A percentile compares a stretch with the other conserved stretches of the same genome.
phyloP scores from a whole-genome alignment of 2,329 filamentous ascomycete species.

The Claviceps arundinis region DNA sequence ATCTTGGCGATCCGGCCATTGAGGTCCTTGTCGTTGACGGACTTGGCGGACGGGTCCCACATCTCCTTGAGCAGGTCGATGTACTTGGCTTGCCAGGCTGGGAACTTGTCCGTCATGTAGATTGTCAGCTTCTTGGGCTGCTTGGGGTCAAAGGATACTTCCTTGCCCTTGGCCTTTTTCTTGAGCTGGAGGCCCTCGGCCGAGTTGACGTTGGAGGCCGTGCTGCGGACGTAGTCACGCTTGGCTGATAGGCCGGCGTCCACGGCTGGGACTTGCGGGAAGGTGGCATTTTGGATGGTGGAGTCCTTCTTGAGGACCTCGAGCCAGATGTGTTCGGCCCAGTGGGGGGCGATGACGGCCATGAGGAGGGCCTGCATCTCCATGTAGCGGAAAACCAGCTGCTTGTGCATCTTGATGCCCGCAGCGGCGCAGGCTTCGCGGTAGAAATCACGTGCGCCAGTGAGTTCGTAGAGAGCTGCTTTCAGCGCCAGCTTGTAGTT shows the following conservation, averaged over 20 bases:
- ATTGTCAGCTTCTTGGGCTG: constrained; percentile 86
- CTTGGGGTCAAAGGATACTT: constrained; percentile 72
- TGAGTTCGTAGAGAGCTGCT: constrained; percentile 80
- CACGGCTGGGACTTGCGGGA: constrained; percentile 44
- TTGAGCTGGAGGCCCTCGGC: constrained; percentile 74
- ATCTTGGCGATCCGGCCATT: constrained; percentile 69
- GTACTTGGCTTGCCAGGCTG: constrained; percentile 84
- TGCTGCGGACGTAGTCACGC: constrained; percentile 66
- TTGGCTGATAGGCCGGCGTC: constrained; percentile 60
- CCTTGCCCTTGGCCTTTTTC: constrained; percentile 88
- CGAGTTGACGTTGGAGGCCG: constrained; percentile 62
- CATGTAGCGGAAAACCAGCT: constrained; percentile 66
- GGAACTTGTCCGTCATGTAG: constrained; percentile 67
- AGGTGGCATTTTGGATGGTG: constrained; percentile 62
- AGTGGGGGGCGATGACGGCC: constrained; percentile 79
- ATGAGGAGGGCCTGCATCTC: constrained; percentile 77
- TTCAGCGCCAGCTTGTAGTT: constrained; percentile 74
- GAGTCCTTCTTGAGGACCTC: constrained; percentile 69
- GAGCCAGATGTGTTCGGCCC: constrained; percentile 86
- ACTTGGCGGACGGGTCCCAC: constrained; percentile 48
- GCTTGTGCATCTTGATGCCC: constrained; percentile 75
- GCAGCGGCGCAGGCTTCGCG: constrained; percentile 67
- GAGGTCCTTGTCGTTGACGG: constrained; percentile 67
- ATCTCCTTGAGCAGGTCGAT: constrained; percentile 64
- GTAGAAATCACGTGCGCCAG: constrained; percentile 78